A percentile compares a stretch with the other conserved stretches of the same genome.
These are phyloP conservation scores for Ascochyta pisi DNA, from an alignment of 2,329 filamentous ascomycete genomes.

Conservation along the genomic window DNA sequence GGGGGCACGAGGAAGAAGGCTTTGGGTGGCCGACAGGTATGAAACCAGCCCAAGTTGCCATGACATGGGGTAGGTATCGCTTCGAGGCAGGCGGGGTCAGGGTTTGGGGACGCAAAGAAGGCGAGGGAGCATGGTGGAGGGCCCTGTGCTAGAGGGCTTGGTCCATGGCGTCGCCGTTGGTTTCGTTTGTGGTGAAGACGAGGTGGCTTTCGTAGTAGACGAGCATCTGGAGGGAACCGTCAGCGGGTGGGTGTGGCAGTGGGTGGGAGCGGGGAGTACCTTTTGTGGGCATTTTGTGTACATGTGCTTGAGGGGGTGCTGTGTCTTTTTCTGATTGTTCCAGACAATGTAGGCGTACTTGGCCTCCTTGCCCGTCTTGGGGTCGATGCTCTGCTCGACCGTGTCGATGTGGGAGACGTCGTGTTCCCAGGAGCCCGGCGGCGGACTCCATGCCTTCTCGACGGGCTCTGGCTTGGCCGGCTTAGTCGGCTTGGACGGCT, in stretches of 20 bases:
- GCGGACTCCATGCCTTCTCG: conserved; percentile 68
- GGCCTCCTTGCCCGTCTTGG: conserved; percentile 54
- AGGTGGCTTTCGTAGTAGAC: conserved; percentile 60
- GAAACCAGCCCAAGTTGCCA: background rate
- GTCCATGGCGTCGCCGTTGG: conserved; percentile 20
- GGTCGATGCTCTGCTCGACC: conserved; percentile 65
- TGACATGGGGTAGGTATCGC: background rate
- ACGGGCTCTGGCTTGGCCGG: conserved; percentile 20
- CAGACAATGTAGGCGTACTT: conserved; percentile 75
- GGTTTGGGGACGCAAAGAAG: background rate
- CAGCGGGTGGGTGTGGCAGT: background rate
- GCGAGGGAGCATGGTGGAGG: background rate
- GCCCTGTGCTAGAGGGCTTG: background rate
- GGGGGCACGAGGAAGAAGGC: background rate
- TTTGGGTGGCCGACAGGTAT: background rate
- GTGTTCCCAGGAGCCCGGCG: conserved; percentile 78
- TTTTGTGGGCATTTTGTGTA: conserved; percentile 82
- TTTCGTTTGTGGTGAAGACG: conserved; percentile 31
- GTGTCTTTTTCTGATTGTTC: conserved; percentile 76
- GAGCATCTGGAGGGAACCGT: conserved; percentile 46
- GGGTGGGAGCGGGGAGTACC: conserved; percentile 48
- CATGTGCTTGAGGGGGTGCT: conserved; percentile 71
- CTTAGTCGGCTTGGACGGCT: conserved; percentile 48
- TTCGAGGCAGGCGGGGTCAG: background rate
- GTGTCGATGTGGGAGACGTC: conserved; percentile 74